phyloP scores from a whole-genome alignment of 1,139 yeast genomes.

The Diutina pseudorugosa region DNA sequence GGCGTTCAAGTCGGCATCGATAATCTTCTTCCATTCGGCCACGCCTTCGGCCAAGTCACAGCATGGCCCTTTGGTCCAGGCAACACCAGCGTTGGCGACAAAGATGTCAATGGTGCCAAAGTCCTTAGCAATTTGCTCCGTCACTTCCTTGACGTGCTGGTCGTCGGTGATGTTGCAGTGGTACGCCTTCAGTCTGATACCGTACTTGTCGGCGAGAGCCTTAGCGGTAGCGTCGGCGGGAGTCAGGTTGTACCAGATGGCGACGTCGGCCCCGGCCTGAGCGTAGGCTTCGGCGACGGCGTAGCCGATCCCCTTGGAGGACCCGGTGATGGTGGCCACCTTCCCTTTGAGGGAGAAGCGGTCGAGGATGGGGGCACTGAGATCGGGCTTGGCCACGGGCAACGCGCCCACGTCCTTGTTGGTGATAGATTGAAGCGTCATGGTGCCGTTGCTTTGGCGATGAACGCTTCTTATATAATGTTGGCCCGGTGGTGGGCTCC shows the following conservation, averaged over 20 bases:
- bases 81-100: conserved; percentile 87
- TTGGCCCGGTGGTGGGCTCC: not conserved
- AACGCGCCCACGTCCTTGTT: conserved; percentile 10
- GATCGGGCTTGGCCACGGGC: conserved; percentile 8
- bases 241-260: conserved; percentile 57
- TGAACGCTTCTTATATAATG: not conserved
- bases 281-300: conserved; percentile 81
- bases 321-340: conserved; percentile 82
- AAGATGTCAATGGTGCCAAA: conserved; percentile 71
- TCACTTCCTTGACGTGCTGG: conserved; percentile 43
- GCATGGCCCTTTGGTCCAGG: conserved; percentile 69
- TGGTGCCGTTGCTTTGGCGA: not conserved
- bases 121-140: conserved; percentile 50
- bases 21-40: conserved; percentile 32
- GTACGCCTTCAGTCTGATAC: conserved; percentile 60
- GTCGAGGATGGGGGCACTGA: conserved; percentile 21
- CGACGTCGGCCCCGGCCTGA: conserved; percentile 86
- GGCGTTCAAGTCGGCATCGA: conserved; percentile 54
- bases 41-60: conserved; percentile 37
- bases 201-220: conserved; percentile 45
- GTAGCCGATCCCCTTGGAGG: conserved; percentile 75
- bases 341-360: conserved; percentile 66
- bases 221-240: conserved; percentile 19
- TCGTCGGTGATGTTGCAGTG: conserved; percentile 55
- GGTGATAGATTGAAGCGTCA: conserved; percentile 8